Conservation (phyloP, 805 yeast genomes). For the Hermanozyma aechmeae region DNA sequence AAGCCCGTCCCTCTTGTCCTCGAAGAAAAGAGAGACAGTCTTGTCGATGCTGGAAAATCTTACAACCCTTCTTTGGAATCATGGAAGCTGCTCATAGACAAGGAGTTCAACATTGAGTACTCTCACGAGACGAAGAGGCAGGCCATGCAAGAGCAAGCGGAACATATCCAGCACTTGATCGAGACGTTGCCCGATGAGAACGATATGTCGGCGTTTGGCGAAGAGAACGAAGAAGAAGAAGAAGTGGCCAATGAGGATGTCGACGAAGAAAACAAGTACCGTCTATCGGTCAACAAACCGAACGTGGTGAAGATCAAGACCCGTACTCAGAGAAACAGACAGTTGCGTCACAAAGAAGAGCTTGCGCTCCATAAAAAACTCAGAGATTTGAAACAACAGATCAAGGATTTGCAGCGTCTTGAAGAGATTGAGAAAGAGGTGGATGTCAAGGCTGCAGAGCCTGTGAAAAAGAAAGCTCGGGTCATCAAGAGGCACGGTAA, state of each 20-base stretch:
- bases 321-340: slow-evolving; percentile 63
- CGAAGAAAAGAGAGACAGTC: slow-evolving; percentile 30
- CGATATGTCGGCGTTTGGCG: slow-evolving; percentile 27
- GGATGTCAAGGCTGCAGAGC: slow-evolving; percentile 28
- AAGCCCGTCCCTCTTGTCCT: slow-evolving; percentile 51
- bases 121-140: slow-evolving; percentile 56
- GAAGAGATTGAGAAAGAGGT: slow-evolving; percentile 17
- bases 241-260: slow-evolving; percentile 20
- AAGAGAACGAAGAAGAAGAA: slow-evolving; percentile 29
- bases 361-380: slow-evolving; percentile 45
- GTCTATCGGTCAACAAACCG: slow-evolving; percentile 65
- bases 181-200: slow-evolving; percentile 46
- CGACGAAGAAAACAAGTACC: slow-evolving; percentile 21
- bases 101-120: slow-evolving; percentile 60
- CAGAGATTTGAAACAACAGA: slow-evolving; percentile 49
- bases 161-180: slow-evolving; percentile 56
- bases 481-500: slow-evolving; percentile 27
- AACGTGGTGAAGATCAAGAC: slow-evolving; percentile 67
- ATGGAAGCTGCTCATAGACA: slow-evolving; percentile 66
- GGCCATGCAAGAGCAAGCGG: slow-evolving; percentile 52
- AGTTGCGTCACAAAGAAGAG: slow-evolving; percentile 53
- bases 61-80: slow-evolving; percentile 82
- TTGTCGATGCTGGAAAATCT: slow-evolving; percentile 84
- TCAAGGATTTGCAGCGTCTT: slow-evolving; percentile 43
- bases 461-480: slow-evolving; percentile 17